Conservation (phyloP, 2,329 filamentous ascomycete genomes). For the Fusarium verticillioides region DNA sequence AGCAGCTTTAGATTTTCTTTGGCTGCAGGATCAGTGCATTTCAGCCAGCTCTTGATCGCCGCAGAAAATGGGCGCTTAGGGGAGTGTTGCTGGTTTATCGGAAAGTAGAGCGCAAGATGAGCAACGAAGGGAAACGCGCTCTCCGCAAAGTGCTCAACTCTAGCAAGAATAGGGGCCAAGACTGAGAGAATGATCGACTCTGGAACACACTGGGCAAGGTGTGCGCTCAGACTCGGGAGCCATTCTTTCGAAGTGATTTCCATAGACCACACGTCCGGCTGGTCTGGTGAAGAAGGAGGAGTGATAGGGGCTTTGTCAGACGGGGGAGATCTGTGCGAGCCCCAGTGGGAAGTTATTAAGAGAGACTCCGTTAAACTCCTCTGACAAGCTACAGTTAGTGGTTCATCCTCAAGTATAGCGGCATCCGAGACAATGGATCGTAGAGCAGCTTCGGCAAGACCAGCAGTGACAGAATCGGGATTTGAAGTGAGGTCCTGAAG, state of each 20-base stretch:
- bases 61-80: constrained; percentile 73
- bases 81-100: constrained; percentile 69
- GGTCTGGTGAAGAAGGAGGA: constrained; percentile 12
- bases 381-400: constrained; percentile 62
- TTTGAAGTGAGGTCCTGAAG: constrained; percentile 71
- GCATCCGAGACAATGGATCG: constrained; percentile 67
- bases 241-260: constrained; percentile 63
- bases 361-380: constrained; percentile 63
- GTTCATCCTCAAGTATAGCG: constrained; percentile 57
- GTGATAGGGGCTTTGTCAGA: constrained; percentile 55
- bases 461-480: constrained; percentile 65
- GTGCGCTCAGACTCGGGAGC: constrained; percentile 70
- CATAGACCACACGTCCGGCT: constrained; percentile 47
- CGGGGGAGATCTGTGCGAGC: constrained; percentile 63
- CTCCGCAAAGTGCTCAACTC: constrained; percentile 76
- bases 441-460: constrained; percentile 70
- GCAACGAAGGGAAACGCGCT: constrained; percentile 84
- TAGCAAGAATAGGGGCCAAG: constrained; percentile 72
- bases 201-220: constrained; percentile 68
- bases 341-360: constrained; percentile 67
- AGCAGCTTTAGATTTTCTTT: constrained; percentile 76
- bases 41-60: constrained; percentile 73
- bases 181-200: constrained; percentile 76
- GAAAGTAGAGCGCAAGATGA: constrained; percentile 80
- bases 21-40: constrained; percentile 49